phyloP scores from a whole-genome alignment of 83 land plant genomes.

The Larix sibirica region DNA sequence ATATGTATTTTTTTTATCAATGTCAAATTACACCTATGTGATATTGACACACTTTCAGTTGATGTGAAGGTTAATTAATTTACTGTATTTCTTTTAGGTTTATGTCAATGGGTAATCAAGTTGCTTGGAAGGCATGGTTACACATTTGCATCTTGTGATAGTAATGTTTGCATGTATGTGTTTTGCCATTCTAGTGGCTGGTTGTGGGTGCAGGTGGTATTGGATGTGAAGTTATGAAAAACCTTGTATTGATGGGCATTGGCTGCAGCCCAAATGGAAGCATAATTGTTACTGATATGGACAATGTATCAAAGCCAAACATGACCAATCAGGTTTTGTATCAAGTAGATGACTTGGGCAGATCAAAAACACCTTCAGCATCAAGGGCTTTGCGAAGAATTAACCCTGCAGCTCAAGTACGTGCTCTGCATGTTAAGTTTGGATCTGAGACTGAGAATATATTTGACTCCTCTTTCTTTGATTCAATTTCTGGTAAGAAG shows the following conservation, averaged over 20 bases:
- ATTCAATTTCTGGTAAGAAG: slow-evolving; percentile 35
- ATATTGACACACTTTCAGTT: too few relatives aligned
- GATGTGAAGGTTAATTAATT: neutral
- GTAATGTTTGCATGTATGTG: slow-evolving; percentile 3
- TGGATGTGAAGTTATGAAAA: slow-evolving; percentile 59
- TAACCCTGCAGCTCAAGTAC: slow-evolving; percentile 56
- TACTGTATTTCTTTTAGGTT: neutral
- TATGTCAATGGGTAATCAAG: neutral
- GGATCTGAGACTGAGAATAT: slow-evolving; percentile 45
- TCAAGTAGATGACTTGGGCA: slow-evolving; percentile 50
- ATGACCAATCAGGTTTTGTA: slow-evolving; percentile 42
- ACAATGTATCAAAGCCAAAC: slow-evolving; percentile 48
- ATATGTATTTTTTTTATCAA: too few relatives aligned
- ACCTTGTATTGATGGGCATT: slow-evolving; percentile 57
- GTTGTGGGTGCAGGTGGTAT: slow-evolving; percentile 69
- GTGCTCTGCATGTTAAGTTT: slow-evolving; percentile 49
- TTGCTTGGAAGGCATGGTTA: neutral
- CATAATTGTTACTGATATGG: slow-evolving; percentile 59
- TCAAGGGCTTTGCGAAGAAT: slow-evolving; percentile 59
- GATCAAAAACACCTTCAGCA: slow-evolving; percentile 47
- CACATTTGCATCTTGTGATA: neutral
- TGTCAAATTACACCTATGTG: too few relatives aligned
- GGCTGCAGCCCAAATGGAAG: slow-evolving; percentile 54
- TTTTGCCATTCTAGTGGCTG: slow-evolving; percentile 45
- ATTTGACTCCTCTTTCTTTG: slow-evolving; percentile 55